Conservation (phyloP, 345 rosid genomes). For the Aquilaria malaccensis region DNA sequence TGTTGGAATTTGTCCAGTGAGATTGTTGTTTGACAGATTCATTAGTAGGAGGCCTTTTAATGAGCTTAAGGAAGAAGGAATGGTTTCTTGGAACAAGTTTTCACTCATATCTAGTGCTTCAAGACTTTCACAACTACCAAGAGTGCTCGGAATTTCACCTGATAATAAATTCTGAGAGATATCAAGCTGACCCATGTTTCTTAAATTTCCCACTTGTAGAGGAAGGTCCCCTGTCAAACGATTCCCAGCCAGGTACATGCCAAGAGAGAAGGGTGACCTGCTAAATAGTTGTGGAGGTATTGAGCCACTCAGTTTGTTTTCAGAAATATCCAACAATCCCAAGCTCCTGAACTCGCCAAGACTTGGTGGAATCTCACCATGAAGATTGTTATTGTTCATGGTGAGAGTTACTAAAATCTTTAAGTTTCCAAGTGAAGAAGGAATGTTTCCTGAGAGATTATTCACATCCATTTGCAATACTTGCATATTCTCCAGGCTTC, state of each 20-base stretch:
- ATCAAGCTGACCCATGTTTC: not conserved
- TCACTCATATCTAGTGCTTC: no score
- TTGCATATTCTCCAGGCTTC: constrained; percentile 10
- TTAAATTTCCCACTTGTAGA: not conserved
- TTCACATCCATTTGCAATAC: not conserved
- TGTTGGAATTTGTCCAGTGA: constrained; percentile 20
- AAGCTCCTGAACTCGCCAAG: constrained; percentile 19
- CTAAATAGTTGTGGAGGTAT: constrained; percentile 17
- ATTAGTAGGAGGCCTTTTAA: no score
- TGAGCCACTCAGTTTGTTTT: constrained; percentile 11
- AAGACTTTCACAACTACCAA: constrained; percentile 6
- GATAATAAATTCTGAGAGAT: constrained; percentile 9
- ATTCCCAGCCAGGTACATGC: constrained; percentile 25
- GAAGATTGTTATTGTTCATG: constrained; percentile 13
- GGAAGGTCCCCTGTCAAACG: constrained; percentile 13
- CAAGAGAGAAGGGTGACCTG: constrained; percentile 23
- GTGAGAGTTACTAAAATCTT: not conserved
- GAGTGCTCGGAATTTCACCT: constrained; percentile 10
- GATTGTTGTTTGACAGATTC: constrained; percentile 12
- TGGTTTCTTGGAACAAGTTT: no score
- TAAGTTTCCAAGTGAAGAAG: constrained; percentile 22
- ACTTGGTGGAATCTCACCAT: constrained; percentile 29
- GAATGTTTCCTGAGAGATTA: constrained; percentile 10
- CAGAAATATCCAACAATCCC: constrained; percentile 16
- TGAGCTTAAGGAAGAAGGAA: no score